Base-by-base conservation (phyloP, 2,329 filamentous ascomycete species). In the Tolypocladium tropicale region DNA sequence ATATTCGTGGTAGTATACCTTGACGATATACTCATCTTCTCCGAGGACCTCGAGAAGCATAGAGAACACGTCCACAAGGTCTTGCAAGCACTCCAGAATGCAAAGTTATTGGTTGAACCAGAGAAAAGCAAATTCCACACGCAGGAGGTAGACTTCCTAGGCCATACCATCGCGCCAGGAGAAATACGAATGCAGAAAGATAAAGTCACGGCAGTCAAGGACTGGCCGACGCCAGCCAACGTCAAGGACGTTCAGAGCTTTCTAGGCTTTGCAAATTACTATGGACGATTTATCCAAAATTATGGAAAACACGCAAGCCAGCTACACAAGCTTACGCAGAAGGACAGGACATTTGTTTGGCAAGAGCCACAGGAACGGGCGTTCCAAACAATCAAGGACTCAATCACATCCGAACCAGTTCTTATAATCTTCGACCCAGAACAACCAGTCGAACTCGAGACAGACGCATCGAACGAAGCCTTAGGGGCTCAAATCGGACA, bases 11-110 rank as follows among this genome's bases (percentile, higher is more conserved):
- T 57, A 56, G 46, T 56, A 50, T 59, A 59, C 46, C 34, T 59
- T 53, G 50, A 59, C 53, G 34, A 58, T 57, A 59, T 58, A 37
- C 39, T 59, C 49, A 58, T 62, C 37, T 59, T 59, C 54, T 57
- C 48, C 43, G 30, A 58, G 28, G 55, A 46, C 32, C 37, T 58
- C n/a, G 51, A 53, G 56, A 41, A 56, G 55, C 54, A 59, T 51
- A 6, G 18, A 39, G 37, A n/a, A 39, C 23, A 41, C 23, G 23
- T 41, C 39, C 23, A 41, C 23, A 11, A 23, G 23, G 39, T 23
- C 21, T 10, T 41, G n/a, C 23, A 41, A 21, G 23, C 4, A n/a
- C n/a, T n/a, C n/a, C 23, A 41, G 21, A 41, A 41, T 23, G 39
- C 23, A 23, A 41, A n/a, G n/a, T n/a, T n/a, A n/a, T 12, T 41